phyloP scores from a whole-genome alignment of 148 eudicot genomes.

The Polygonum maritimum region DNA sequence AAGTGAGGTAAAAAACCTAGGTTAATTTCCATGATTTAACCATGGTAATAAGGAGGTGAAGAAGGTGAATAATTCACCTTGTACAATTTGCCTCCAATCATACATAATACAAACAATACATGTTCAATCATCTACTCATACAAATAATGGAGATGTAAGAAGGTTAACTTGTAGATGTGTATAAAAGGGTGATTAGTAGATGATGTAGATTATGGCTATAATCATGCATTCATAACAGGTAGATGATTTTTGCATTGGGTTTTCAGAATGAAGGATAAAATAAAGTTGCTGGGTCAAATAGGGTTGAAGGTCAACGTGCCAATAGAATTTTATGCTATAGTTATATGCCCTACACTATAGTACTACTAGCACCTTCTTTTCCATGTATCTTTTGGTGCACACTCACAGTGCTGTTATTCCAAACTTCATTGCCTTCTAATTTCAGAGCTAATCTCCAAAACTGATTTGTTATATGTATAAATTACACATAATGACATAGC shows the following conservation, averaged over 20 bases:
- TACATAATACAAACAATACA: too few species aligned
- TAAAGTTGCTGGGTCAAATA: not conserved
- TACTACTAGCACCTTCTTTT: not conserved
- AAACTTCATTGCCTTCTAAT: constrained; percentile 38
- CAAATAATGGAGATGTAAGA: too few species aligned
- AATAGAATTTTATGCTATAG: not conserved
- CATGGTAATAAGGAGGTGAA: too few species aligned
- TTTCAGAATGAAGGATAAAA: not conserved
- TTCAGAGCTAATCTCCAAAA: constrained; percentile 31
- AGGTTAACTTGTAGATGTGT: too few species aligned
- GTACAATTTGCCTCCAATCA: too few species aligned
- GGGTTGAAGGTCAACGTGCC: not conserved
- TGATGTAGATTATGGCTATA: too few species aligned
- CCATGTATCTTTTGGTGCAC: not conserved
- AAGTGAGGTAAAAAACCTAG: too few species aligned
- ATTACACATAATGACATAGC: constrained; percentile 20
- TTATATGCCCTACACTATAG: not conserved
- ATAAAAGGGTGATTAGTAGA: too few species aligned
- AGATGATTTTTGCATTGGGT: not conserved
- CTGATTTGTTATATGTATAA: constrained; percentile 9
- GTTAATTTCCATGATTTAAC: too few species aligned
- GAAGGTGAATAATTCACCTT: too few species aligned
- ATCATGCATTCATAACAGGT: too few species aligned
- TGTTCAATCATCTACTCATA: too few species aligned
- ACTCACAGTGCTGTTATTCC: constrained; percentile 22